These are phyloP conservation scores for Anacardium occidentale DNA, from an alignment of 345 rosid species.

Conservation along the genomic window DNA sequence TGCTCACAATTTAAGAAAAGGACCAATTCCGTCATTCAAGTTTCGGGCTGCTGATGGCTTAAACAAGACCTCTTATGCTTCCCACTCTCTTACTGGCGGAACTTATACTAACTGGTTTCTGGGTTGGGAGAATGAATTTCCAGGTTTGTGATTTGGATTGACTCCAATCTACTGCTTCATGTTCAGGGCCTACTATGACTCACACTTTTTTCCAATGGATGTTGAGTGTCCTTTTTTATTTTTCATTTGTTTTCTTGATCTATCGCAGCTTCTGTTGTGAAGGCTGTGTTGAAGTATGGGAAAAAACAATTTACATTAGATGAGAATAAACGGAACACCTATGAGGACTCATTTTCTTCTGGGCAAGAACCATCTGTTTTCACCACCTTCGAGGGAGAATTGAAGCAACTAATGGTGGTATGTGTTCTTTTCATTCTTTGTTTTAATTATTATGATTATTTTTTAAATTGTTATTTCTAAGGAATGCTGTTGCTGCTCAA, in stretches of 20 bases:
- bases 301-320: constrained; percentile 71
- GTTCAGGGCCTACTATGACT: not conserved
- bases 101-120: constrained; percentile 47
- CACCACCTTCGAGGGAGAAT: constrained; percentile 54
- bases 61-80: constrained; percentile 42
- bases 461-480: not conserved
- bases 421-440: constrained; percentile 11
- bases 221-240: constrained; percentile 16
- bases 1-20: constrained; percentile 68
- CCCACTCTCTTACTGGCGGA: constrained; percentile 53
- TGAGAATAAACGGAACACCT: constrained; percentile 77
- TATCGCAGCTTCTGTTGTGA: constrained; percentile 82
- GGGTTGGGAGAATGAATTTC: constrained; percentile 94
- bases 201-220: not conserved
- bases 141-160: constrained; percentile 45
- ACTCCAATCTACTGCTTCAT: not conserved
- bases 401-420: constrained; percentile 77
- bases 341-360: constrained; percentile 42
- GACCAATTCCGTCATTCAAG: constrained; percentile 39
- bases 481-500: not conserved
- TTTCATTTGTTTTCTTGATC: constrained; percentile 3
- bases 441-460: not conserved
- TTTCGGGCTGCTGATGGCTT: constrained; percentile 54
- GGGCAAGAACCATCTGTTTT: constrained; percentile 42
- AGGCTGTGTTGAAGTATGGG: constrained; percentile 77